phyloP scores from a whole-genome alignment of 257 asterid genomes.

The Coffea eugenioides region DNA sequence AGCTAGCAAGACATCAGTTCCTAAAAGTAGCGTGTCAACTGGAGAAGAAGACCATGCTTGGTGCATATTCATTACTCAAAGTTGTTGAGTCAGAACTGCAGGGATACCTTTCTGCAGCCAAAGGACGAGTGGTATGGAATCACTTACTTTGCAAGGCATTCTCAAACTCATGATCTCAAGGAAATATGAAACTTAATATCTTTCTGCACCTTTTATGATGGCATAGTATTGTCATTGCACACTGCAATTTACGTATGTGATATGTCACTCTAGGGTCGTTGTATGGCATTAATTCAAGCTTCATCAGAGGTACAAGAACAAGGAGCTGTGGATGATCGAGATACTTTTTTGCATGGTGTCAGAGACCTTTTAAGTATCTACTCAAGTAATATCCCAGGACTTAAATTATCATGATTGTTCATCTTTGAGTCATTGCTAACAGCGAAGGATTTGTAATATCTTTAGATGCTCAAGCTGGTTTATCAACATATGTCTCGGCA shows the following conservation, averaged over 20 bases:
- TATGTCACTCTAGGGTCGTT: conserved; percentile 57
- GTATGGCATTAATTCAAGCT: conserved; percentile 78
- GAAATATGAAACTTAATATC: not conserved
- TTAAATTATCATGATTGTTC: conserved; percentile 15
- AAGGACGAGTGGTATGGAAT: conserved; percentile 82
- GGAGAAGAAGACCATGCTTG: conserved; percentile 96
- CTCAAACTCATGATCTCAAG: not conserved
- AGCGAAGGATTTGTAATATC: conserved; percentile 2
- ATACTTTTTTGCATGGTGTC: conserved; percentile 89
- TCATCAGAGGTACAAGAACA: conserved; percentile 92
- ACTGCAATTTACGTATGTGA: conserved; percentile 17
- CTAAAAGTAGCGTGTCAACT: conserved; percentile 87
- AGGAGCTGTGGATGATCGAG: conserved; percentile 98
- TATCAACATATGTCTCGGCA: conserved; percentile 86
- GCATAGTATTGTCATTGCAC: not conserved
- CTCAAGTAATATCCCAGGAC: conserved; percentile 61
- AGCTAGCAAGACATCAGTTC: conserved; percentile 81
- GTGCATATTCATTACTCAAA: conserved; percentile 87
- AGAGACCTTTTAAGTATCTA: conserved; percentile 94
- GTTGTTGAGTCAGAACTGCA: conserved; percentile 88
- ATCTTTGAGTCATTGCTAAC: conserved; percentile 1
- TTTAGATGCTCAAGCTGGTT: conserved; percentile 90
- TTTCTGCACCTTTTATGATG: not conserved
- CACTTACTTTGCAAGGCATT: not conserved
- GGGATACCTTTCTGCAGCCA: conserved; percentile 85